phyloP scores from a whole-genome alignment of 805 yeast species.

The Pichia gijzeniarum region DNA sequence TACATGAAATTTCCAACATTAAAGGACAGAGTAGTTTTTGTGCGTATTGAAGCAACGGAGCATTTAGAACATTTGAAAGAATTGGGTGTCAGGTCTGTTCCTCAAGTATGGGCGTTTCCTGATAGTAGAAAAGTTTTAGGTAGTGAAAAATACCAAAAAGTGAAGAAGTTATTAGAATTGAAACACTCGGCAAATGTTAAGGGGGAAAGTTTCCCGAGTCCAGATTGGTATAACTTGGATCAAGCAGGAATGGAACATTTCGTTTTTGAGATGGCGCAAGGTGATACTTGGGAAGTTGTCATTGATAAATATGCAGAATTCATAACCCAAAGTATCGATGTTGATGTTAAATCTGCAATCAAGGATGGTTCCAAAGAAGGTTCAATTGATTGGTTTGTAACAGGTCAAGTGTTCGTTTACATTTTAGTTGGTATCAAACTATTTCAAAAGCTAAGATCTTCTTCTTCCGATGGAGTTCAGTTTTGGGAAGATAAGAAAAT shows the following conservation, averaged over 20 bases:
- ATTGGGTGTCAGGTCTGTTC: slow-evolving; percentile 45
- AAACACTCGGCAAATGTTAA: background rate
- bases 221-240: slow-evolving; percentile 7
- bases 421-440: slow-evolving; percentile 9
- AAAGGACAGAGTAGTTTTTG: slow-evolving; percentile 38
- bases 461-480: background rate
- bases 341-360: slow-evolving; percentile 9
- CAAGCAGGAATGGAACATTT: slow-evolving; percentile 15
- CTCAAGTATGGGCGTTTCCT: slow-evolving; percentile 65
- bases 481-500: slow-evolving; percentile 12
- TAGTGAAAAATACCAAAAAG: slow-evolving; percentile 1
- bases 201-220: slow-evolving; percentile 4
- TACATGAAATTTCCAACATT: slow-evolving; percentile 36
- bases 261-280: slow-evolving; percentile 11
- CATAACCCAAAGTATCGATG: slow-evolving; percentile 2
- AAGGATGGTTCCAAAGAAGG: background rate
- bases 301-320: slow-evolving; percentile 8
- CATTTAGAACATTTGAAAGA: slow-evolving; percentile 37
- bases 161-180: background rate
- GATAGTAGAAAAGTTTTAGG: slow-evolving; percentile 12
- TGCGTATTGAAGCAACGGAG: slow-evolving; percentile 41
- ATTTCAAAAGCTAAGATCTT: slow-evolving; percentile 1
- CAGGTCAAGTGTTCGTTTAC: slow-evolving; percentile 8
- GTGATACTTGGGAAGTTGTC: slow-evolving; percentile 13
- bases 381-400: slow-evolving; percentile 6